Percentiles rank a stretch among this genome's conserved stretches.
phyloP scores from a whole-genome alignment of 495 filamentous ascomycete species.

The Penicillium longicatenatum region DNA sequence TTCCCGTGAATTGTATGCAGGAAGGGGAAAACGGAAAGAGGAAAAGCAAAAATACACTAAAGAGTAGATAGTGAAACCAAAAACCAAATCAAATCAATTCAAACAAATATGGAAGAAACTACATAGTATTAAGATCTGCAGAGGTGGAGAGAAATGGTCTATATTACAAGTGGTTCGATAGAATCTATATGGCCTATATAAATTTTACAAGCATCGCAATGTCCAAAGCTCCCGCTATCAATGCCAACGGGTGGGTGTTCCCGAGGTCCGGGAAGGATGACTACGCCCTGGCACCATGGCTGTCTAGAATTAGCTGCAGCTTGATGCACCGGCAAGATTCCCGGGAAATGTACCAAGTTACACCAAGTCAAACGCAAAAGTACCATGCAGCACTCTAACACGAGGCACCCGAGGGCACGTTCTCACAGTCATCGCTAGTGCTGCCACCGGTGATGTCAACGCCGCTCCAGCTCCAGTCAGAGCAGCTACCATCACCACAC shows the following conservation, averaged over 20 bases:
- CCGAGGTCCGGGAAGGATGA: background rate
- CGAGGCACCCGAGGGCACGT: slow-evolving; percentile 30
- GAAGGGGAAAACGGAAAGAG: background rate
- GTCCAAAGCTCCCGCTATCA: background rate
- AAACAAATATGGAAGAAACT: too few species aligned
- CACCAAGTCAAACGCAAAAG: background rate
- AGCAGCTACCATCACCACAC: slow-evolving; percentile 45
- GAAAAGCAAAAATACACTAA: too few species aligned
- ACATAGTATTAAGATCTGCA: too few species aligned
- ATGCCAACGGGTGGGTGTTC: too few species aligned
- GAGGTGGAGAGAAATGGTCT: background rate
- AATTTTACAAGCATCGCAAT: background rate
- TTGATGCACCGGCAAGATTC: background rate
- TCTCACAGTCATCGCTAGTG: slow-evolving; percentile 40
- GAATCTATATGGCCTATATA: background rate
- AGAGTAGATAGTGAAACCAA: too few species aligned
- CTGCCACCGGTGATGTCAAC: slow-evolving; percentile 29
- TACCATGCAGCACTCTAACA: background rate
- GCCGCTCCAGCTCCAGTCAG: slow-evolving; percentile 22
- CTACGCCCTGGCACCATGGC: background rate
- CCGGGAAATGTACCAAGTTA: background rate
- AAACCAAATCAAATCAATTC: too few species aligned
- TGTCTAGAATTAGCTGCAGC: background rate
- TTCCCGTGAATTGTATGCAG: background rate
- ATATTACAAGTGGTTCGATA: background rate